phyloP scores from a whole-genome alignment of 2,329 filamentous ascomycete genomes.

The Endothia cerciana region DNA sequence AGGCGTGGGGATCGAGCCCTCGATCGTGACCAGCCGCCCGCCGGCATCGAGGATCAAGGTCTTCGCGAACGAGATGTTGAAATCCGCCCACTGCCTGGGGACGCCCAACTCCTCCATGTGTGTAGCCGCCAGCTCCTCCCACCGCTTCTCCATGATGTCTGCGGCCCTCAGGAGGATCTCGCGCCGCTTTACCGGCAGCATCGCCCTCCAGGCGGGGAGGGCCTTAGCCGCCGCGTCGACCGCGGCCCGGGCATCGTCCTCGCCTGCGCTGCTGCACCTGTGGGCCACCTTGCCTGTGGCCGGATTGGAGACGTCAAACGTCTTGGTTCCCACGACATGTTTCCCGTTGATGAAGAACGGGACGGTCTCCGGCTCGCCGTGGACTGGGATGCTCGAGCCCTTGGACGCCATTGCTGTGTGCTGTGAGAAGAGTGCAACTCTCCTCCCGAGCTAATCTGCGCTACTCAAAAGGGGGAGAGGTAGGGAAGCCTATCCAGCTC shows the following conservation, averaged over 20 bases:
- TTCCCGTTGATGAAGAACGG: conserved; percentile 40
- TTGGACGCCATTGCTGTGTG: conserved; percentile 15
- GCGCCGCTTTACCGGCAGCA: conserved; percentile 63
- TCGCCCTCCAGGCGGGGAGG: conserved; percentile 70
- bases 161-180: conserved; percentile 73
- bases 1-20: conserved; percentile 41
- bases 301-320: conserved; percentile 37
- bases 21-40: conserved; percentile 42
- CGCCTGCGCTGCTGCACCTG: conserved; percentile 34
- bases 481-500: background rate
- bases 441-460: background rate
- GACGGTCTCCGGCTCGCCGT: conserved; percentile 31
- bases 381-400: conserved; percentile 2
- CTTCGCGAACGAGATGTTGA: conserved; percentile 44
- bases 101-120: conserved; percentile 57
- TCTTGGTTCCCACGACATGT: conserved; percentile 34
- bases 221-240: conserved; percentile 62
- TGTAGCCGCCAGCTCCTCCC: conserved; percentile 63
- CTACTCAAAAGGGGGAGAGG: background rate
- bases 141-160: conserved; percentile 62
- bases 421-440: background rate
- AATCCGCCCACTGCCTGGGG: conserved; percentile 43
- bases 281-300: conserved; percentile 37
- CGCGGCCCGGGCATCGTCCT: conserved; percentile 37
- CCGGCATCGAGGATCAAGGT: conserved; percentile 49